Evolutionary conservation across 2,329 filamentous ascomycete species (phyloP).

Genomic region (Metarhizium album): DNA sequence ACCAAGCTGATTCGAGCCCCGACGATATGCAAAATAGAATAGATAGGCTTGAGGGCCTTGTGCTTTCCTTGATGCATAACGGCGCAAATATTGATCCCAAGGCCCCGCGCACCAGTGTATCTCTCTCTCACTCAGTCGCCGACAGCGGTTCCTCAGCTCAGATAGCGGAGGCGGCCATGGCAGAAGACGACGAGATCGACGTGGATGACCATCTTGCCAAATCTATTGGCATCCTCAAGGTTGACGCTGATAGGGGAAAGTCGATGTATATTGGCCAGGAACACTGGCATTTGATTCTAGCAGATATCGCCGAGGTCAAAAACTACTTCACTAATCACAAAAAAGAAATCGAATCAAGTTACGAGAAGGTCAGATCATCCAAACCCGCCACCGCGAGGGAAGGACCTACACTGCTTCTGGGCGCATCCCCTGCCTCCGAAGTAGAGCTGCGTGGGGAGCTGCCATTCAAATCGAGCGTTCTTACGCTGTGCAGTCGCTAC

Average conservation of each 20-base stretch:
- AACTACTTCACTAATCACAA: constrained; percentile 81
- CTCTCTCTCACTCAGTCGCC: constrained; percentile 26
- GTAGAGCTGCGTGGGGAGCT: constrained; percentile 69
- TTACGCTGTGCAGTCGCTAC: constrained; percentile 77
- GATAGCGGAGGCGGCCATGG: constrained; percentile 45
- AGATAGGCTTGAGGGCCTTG: constrained; percentile 84
- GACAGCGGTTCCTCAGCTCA: constrained; percentile 35
- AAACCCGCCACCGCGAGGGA: constrained; percentile 49
- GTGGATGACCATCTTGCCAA: constrained; percentile 57
- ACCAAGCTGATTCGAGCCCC: constrained; percentile 50
- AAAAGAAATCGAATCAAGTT: constrained; percentile 76
- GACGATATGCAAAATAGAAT: constrained; percentile 99
- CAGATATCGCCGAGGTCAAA: constrained; percentile 85
- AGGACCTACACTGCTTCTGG: constrained; percentile 70
- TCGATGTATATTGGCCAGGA: constrained; percentile 73
- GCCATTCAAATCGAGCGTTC: constrained; percentile 71
- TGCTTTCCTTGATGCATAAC: constrained; percentile 88
- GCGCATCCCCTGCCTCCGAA: constrained; percentile 59
- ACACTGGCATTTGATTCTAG: constrained; percentile 71
- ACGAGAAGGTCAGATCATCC: constrained; percentile 61
- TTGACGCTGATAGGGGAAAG: constrained; percentile 66
- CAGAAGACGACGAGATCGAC: constrained; percentile 53
- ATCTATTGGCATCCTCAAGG: constrained; percentile 72
- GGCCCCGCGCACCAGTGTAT: constrained; percentile 19
- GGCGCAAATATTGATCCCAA: constrained; percentile 44